These are phyloP conservation scores for Tilletia horrida DNA, from an alignment of 1,284 basidiomycete species.

Conservation along the genomic window DNA sequence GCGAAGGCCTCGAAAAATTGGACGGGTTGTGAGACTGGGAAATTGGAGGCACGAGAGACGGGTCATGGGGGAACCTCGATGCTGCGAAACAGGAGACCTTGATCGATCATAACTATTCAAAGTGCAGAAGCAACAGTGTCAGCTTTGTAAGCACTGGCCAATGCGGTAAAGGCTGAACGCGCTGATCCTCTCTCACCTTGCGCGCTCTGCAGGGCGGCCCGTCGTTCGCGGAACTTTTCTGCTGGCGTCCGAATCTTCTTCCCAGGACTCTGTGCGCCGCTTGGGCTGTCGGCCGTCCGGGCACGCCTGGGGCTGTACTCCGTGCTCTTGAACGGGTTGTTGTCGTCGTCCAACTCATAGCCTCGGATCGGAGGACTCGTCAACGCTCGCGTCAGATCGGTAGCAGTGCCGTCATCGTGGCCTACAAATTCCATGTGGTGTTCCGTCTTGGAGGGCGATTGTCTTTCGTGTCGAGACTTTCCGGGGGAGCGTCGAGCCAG, in stretches of 20 bases:
- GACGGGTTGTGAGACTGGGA: too few species aligned
- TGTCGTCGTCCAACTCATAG: neutral
- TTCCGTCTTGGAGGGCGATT: too few species aligned
- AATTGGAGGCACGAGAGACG: too few species aligned
- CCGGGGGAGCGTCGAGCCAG: constrained; percentile 7
- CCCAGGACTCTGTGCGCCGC: neutral
- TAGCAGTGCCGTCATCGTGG: neutral
- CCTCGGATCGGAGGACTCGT: constrained; percentile 4
- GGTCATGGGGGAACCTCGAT: too few species aligned
- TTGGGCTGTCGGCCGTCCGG: constrained; percentile 1
- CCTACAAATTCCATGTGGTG: neutral
- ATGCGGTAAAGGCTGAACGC: neutral
- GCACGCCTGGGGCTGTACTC: constrained; percentile 9
- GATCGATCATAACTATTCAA: neutral
- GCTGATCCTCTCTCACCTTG: constrained; percentile 6
- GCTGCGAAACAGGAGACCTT: constrained; percentile 1
- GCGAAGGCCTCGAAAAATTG: too few species aligned
- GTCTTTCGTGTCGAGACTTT: neutral
- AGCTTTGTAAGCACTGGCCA: neutral
- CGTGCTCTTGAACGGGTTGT: neutral
- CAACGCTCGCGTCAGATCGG: neutral
- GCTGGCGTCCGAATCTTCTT: constrained; percentile 12
- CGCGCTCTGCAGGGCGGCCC: neutral
- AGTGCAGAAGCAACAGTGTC: neutral
- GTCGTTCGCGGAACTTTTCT: constrained; percentile 6